Evolutionary conservation across 371 early-diverging fungal species (phyloP).

Genomic region (Zancudomyces culisetae): DNA sequence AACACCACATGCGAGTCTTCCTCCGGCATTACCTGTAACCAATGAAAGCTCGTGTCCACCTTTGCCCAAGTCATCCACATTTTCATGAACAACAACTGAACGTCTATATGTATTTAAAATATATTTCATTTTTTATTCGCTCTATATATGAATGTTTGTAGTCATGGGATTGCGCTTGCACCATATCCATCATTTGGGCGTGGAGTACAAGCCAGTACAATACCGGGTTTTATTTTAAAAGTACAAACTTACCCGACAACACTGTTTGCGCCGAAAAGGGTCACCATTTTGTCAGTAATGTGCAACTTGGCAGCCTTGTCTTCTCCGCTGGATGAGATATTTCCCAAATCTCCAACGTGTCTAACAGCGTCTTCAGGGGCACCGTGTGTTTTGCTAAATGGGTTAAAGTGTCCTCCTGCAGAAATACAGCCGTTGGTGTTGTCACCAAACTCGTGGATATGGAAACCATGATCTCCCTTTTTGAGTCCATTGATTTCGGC

Average conservation of each 20-base stretch:
- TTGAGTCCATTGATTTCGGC: conserved; percentile 39
- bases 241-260: conserved; percentile 36
- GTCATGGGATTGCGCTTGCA: too few species aligned
- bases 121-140: too few species aligned
- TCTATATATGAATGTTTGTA: too few species aligned
- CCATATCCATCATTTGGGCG: too few species aligned
- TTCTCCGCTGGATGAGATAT: conserved; percentile 33
- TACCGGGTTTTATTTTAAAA: too few species aligned
- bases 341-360: conserved; percentile 81
- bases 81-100: conserved; percentile 67
- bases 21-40: conserved; percentile 74
- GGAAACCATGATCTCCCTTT: conserved; percentile 73
- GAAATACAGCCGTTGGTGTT: conserved; percentile 44
- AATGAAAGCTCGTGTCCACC: conserved; percentile 53
- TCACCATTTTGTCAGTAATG: conserved; percentile 32
- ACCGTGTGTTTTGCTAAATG: conserved; percentile 52
- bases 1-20: conserved; percentile 70
- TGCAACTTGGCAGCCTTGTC: conserved; percentile 26
- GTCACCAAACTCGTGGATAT: conserved; percentile 47
- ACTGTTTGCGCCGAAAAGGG: conserved; percentile 46
- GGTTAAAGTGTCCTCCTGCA: conserved; percentile 67
- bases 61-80: conserved; percentile 64
- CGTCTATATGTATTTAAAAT: too few species aligned
- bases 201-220: too few species aligned
- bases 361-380: conserved; percentile 40